Evolutionary conservation across 495 filamentous ascomycete species (phyloP).

Genomic region (Aspergillus carlsbadensis): DNA sequence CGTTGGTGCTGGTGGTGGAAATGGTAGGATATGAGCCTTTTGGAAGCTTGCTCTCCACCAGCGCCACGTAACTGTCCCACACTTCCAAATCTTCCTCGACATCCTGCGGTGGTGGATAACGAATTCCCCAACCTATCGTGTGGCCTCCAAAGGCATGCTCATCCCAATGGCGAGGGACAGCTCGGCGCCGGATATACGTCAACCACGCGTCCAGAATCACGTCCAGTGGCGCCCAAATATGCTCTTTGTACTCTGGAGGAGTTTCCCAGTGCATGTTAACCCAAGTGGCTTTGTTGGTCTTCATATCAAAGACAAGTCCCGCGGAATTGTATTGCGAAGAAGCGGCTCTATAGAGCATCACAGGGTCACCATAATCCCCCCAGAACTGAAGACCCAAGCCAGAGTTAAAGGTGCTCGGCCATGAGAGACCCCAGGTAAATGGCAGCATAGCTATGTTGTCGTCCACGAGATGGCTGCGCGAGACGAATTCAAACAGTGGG

Average conservation of each 20-base stretch:
- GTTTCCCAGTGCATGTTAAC: not conserved
- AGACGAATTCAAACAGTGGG: not conserved
- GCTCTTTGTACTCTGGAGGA: not conserved
- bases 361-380: not conserved
- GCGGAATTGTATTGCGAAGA: not conserved
- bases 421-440: not conserved
- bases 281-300: constrained; percentile 1
- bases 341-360: not conserved
- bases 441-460: not conserved
- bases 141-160: not conserved
- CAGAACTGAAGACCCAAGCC: not conserved
- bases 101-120: not conserved
- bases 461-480: not conserved
- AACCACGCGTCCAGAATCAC: not conserved
- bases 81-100: not conserved
- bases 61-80: not conserved
- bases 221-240: not conserved
- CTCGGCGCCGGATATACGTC: not conserved
- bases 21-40: too few relatives aligned
- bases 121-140: not conserved
- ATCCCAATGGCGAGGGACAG: not conserved
- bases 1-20: not conserved
- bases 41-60: not conserved
- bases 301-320: not conserved
- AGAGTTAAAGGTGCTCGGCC: too few relatives aligned